phyloP scores from a whole-genome alignment of 2,329 filamentous ascomycete genomes.

The Clonostachys rhizophaga region DNA sequence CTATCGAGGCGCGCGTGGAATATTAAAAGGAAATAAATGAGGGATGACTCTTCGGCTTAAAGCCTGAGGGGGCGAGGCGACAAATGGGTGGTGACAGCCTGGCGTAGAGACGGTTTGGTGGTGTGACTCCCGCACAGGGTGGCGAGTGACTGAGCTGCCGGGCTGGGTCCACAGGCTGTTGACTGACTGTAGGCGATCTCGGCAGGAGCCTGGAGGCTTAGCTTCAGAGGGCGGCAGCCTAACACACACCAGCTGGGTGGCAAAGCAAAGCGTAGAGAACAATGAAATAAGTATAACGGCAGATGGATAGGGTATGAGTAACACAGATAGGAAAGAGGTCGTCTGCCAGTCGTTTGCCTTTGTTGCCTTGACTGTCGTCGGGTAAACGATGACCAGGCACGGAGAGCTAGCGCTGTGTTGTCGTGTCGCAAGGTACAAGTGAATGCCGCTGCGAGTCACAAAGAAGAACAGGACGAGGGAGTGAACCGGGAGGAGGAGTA shows the following conservation, averaged over 20 bases:
- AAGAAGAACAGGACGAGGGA: slow-evolving; percentile 7
- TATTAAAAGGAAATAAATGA: too few relatives aligned
- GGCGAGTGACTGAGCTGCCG: slow-evolving; percentile 22
- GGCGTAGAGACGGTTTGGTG: slow-evolving; percentile 3
- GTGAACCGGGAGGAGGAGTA: slow-evolving; percentile 3
- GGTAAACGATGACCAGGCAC: too few relatives aligned
- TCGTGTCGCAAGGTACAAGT: slow-evolving; percentile 42
- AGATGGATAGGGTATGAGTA: not conserved
- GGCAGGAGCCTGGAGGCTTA: slow-evolving; percentile 1
- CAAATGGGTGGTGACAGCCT: not conserved
- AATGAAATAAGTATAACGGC: not conserved
- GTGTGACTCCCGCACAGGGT: slow-evolving; percentile 32
- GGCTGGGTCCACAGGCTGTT: slow-evolving; percentile 3
- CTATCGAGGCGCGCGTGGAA: too few relatives aligned
- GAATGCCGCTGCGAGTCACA: slow-evolving; percentile 38
- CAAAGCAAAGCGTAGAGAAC: not conserved
- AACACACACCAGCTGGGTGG: not conserved
- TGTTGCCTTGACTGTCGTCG: not conserved
- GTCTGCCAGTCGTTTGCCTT: slow-evolving; percentile 5
- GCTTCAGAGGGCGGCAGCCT: slow-evolving; percentile 10
- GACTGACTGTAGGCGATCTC: not conserved
- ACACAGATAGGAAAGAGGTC: slow-evolving; percentile 1
- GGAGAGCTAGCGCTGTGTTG: not conserved
- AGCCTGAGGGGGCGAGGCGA: slow-evolving; percentile 1
- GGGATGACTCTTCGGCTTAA: slow-evolving; percentile 1